Evolutionary conservation across 2,329 filamentous ascomycete genomes (phyloP).

Genomic region (Hymenoscyphus infarciens): DNA sequence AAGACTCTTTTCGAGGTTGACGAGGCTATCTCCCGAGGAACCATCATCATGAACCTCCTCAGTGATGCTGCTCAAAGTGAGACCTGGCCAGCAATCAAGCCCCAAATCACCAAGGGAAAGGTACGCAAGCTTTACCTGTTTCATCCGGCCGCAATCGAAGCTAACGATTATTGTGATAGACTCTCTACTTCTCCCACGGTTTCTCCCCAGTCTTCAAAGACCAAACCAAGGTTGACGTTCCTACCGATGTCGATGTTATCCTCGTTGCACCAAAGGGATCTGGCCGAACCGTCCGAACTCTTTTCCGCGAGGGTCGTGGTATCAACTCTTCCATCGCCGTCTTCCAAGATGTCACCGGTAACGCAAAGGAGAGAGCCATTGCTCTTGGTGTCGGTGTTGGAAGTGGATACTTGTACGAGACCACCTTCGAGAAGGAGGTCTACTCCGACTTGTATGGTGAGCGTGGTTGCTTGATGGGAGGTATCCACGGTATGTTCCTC

Average conservation of each 20-base stretch:
- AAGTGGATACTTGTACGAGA: conserved; percentile 99
- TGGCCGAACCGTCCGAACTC: conserved; percentile 94
- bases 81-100: conserved; percentile 98
- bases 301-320: conserved; percentile 98
- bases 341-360: conserved; percentile 96
- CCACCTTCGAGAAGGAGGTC: conserved; percentile 99
- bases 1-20: conserved; percentile 99
- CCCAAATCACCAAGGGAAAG: conserved; percentile 98
- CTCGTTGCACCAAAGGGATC: conserved; percentile 99
- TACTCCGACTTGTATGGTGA: conserved; percentile 99
- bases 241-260: conserved; percentile 95
- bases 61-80: conserved; percentile 96
- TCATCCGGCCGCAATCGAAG: conserved; percentile 4
- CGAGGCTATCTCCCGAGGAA: conserved; percentile 89
- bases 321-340: conserved; percentile 99
- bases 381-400: conserved; percentile 96
- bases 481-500: conserved; percentile 99
- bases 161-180: conserved; percentile 49
- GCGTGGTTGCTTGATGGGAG: conserved; percentile 99
- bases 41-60: conserved; percentile 99
- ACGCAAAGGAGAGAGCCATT: conserved; percentile 96
- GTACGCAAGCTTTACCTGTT: conserved; percentile 43
- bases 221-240: conserved; percentile 97
- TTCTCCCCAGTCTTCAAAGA: conserved; percentile 99
- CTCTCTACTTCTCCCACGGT: conserved; percentile 99